Evolutionary conservation across 257 asterid species (phyloP).

Genomic region (Eucommia ulmoides): DNA sequence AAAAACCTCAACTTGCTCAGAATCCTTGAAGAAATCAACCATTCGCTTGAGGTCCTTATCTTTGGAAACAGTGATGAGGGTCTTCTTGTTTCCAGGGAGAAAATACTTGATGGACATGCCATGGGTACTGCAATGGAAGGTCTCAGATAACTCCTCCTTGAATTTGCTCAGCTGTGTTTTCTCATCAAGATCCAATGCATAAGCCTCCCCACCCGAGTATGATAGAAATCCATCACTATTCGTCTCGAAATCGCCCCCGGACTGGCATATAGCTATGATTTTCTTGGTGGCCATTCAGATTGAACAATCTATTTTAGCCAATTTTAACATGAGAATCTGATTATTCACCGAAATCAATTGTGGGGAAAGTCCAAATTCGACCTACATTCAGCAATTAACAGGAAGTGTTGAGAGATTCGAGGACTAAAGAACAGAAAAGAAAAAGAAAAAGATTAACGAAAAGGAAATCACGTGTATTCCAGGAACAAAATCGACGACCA

Average conservation of each 20-base stretch:
- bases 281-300: conserved; percentile 1
- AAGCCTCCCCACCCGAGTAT: conserved; percentile 2
- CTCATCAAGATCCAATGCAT: not conserved
- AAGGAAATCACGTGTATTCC: not conserved
- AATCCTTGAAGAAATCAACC: conserved; percentile 9
- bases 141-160: conserved; percentile 1
- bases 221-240: not conserved
- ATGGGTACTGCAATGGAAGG: conserved; percentile 1
- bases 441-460: not conserved
- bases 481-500: not conserved
- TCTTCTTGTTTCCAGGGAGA: conserved; percentile 10
- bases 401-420: not conserved
- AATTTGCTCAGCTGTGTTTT: not conserved
- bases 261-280: conserved; percentile 1
- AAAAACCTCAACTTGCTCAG: conserved; percentile 11
- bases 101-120: conserved; percentile 8
- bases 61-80: conserved; percentile 5
- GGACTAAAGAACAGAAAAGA: not conserved
- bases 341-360: not conserved
- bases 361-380: not conserved
- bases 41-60: conserved; percentile 11
- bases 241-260: not conserved
- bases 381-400: not conserved
- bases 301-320: not conserved
- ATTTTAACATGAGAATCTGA: not conserved